These are phyloP conservation scores for Thermothelomyces thermophilus DNA, from an alignment of 2,329 filamentous ascomycete species.

Conservation along the genomic window DNA sequence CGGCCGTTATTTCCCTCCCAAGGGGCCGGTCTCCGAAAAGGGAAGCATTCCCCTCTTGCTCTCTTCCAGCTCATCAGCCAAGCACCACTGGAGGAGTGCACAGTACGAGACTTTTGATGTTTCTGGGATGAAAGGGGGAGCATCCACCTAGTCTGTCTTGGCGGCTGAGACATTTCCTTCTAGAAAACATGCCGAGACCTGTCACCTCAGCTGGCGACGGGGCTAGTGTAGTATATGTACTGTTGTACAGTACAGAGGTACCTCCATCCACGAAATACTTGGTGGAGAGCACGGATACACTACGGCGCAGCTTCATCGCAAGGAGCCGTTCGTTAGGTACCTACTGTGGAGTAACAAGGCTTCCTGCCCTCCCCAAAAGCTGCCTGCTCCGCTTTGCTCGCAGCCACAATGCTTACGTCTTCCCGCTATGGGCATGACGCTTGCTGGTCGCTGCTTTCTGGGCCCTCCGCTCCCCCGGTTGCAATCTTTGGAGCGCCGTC, in stretches of 20 bases:
- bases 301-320: not conserved
- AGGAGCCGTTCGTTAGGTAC: not conserved
- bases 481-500: not conserved
- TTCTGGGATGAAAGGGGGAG: not conserved
- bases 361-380: not conserved
- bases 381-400: no score
- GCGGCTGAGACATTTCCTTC: slow-evolving; percentile 11
- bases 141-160: slow-evolving; percentile 6
- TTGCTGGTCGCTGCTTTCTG: no score
- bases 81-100: no score
- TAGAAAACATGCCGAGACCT: slow-evolving; percentile 12
- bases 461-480: not conserved
- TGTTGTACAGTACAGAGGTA: no score
- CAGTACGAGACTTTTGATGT: not conserved
- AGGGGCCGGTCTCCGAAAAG: not conserved
- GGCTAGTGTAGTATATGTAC: no score
- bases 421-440: no score
- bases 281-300: no score
- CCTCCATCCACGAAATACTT: no score
- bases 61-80: not conserved
- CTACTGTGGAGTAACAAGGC: no score
- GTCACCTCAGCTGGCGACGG: not conserved
- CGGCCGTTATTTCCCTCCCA: slow-evolving; percentile 6
- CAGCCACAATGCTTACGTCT: no score
- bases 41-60: not conserved